Conservation (phyloP, 257 asterid genomes). For the Scutellaria galericulata region DNA sequence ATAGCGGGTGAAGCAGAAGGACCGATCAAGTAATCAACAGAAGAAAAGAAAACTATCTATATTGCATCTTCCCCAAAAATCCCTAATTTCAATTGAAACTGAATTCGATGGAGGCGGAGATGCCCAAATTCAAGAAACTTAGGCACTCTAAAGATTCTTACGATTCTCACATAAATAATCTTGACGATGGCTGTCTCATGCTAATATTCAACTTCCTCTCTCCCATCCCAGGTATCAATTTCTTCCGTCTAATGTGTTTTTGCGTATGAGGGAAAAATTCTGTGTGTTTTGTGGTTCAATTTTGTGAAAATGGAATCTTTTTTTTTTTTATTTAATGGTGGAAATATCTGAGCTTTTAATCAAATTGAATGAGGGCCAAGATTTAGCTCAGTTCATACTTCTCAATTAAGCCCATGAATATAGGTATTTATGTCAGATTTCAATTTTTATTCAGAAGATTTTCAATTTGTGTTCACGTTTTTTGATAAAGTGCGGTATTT, state of each 20-base stretch:
- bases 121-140: constrained; percentile 44
- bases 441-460: not conserved
- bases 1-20: constrained; percentile 13
- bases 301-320: constrained; percentile 4
- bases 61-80: constrained; percentile 26
- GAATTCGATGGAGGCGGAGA: constrained; percentile 46
- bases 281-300: not conserved
- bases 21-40: too few species aligned
- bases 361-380: not conserved
- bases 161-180: constrained; percentile 53
- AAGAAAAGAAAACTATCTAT: not conserved
- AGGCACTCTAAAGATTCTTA: constrained; percentile 28
- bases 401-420: not conserved
- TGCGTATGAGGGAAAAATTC: not conserved
- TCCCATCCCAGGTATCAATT: constrained; percentile 80
- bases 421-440: not conserved
- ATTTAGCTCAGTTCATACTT: not conserved
- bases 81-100: constrained; percentile 30
- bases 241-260: not conserved
- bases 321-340: constrained; percentile 26
- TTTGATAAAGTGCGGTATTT: not conserved
- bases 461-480: not conserved
- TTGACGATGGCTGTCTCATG: constrained; percentile 98
- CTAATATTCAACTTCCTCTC: constrained; percentile 87
- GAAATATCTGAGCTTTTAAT: constrained; percentile 10